Evolutionary conservation across 2,329 filamentous ascomycete genomes (phyloP), one percentile per base, ranked within the genome.

Genomic region (Nothophoma quercina): DNA sequence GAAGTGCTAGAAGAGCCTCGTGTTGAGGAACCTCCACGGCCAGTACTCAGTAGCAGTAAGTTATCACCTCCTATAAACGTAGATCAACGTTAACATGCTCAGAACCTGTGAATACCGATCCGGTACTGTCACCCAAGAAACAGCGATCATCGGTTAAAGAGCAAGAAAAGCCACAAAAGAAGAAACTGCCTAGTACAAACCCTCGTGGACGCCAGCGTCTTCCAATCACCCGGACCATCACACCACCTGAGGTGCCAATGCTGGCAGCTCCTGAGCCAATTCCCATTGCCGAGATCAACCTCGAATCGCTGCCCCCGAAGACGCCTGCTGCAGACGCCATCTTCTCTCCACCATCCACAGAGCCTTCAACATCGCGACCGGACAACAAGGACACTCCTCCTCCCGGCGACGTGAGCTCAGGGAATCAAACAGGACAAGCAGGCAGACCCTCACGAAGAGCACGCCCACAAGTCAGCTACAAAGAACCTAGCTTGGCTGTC

Each of bases 21-120:
- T 38, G 52, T 61, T 28, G 32, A 51, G 4, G 66, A 62, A 15
- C 61, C 66, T 12, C 62, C 65, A 13, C 60, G 73, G 22, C 77
- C 67, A 48, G 70, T 78, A 1, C 64, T 81, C 21, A 72, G 73
- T 34, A 75, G 75, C 55, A 81, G 75, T 77, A 69, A 58, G 74
- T 69, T 23, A n/a, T 22, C 56, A n/a, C 48, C 16, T 43, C 23
- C 46, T 33, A 19, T 38, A 28, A 8, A 23, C 25, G 41, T 32
- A 58, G 55, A 69, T 13, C 47, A 15, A 46, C 13, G 35, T 61
- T 67, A 47, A 67, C 44, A 13, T 25, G n/a, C 8, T 1, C 36
- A 83, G 81, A 82, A 72, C 79, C 71, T 51, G 72, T 78, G 40
- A 84, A 84, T 58, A 72, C 75, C n/a, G 80, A 78, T 51, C 72